A percentile compares a stretch with the other conserved stretches of the same genome.
These are phyloP conservation scores for Erysimum cheiri DNA, from an alignment of 441 rosid genomes.

Conservation along the genomic window DNA sequence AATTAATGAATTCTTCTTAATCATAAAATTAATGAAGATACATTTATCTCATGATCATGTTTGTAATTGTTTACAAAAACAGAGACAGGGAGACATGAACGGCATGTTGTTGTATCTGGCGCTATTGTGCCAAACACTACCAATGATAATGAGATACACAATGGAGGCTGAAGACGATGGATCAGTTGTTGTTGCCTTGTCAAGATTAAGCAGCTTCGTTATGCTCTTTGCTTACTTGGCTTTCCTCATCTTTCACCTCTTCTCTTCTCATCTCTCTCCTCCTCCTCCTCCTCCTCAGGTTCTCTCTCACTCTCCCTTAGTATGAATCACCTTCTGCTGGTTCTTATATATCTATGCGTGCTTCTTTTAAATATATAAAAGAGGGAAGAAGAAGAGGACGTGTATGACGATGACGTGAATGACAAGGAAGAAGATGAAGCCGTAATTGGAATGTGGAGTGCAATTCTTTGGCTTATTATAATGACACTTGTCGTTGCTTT, in stretches of 20 bases:
- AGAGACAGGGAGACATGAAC: constrained; percentile 73
- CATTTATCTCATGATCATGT: background rate
- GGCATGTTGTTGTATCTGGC: constrained; percentile 60
- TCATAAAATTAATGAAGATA: background rate
- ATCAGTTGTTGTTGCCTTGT: constrained; percentile 53
- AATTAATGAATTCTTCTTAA: background rate
- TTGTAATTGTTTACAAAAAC: constrained; percentile 27
- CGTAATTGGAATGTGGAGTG: constrained; percentile 67
- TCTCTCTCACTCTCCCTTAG: background rate
- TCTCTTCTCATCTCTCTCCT: constrained; percentile 56
- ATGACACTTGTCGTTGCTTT: constrained; percentile 67
- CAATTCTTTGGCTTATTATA: constrained; percentile 55
- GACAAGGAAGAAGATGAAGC: constrained; percentile 74
- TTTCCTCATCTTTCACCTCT: constrained; percentile 66
- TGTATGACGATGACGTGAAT: constrained; percentile 56
- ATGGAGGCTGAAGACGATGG: constrained; percentile 33
- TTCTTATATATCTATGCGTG: background rate
- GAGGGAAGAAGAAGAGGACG: constrained; percentile 44
- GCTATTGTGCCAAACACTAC: constrained; percentile 64
- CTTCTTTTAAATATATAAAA: background rate
- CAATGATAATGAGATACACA: constrained; percentile 55
- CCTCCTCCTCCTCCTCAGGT: constrained; percentile 45
- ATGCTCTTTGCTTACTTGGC: constrained; percentile 70
- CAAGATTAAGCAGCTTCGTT: constrained; percentile 67
- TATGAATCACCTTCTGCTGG: background rate